Conservation (phyloP, 805 yeast genomes). For the Isabelozyma rhagii region DNA sequence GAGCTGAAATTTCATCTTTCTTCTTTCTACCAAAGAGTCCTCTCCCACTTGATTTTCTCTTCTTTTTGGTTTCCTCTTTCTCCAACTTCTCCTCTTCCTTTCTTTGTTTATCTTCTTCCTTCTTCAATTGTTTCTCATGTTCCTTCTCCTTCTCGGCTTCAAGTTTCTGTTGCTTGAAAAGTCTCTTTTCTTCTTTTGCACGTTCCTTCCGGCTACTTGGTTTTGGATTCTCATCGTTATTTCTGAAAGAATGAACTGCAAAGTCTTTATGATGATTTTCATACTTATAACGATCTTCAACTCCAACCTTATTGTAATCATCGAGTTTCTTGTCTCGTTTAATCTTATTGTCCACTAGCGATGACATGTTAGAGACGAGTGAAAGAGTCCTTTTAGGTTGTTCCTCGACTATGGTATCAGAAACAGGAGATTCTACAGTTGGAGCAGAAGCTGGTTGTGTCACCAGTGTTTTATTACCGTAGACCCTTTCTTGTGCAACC, state of each 20-base stretch:
- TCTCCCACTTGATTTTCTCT: background rate
- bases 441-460: background rate
- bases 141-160: constrained; percentile 7
- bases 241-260: constrained; percentile 29
- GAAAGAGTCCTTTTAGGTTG: constrained; percentile 1
- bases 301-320: constrained; percentile 10
- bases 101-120: constrained; percentile 6
- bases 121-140: constrained; percentile 5
- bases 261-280: constrained; percentile 32
- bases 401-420: background rate
- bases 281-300: constrained; percentile 18
- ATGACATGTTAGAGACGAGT: constrained; percentile 1
- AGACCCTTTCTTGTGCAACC: constrained; percentile 55
- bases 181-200: constrained; percentile 20
- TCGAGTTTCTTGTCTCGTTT: constrained; percentile 10
- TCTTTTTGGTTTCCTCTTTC: constrained; percentile 1
- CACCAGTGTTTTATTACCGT: constrained; percentile 32
- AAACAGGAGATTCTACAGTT: background rate
- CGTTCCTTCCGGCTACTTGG: constrained; percentile 13
- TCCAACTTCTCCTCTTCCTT: constrained; percentile 3
- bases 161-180: constrained; percentile 10
- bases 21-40: constrained; percentile 1
- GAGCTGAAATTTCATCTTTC: background rate
- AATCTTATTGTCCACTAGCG: constrained; percentile 6
- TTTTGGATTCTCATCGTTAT: constrained; percentile 7